phyloP scores from a whole-genome alignment of 2,329 filamentous ascomycete genomes.

The Ascochyta fabae region DNA sequence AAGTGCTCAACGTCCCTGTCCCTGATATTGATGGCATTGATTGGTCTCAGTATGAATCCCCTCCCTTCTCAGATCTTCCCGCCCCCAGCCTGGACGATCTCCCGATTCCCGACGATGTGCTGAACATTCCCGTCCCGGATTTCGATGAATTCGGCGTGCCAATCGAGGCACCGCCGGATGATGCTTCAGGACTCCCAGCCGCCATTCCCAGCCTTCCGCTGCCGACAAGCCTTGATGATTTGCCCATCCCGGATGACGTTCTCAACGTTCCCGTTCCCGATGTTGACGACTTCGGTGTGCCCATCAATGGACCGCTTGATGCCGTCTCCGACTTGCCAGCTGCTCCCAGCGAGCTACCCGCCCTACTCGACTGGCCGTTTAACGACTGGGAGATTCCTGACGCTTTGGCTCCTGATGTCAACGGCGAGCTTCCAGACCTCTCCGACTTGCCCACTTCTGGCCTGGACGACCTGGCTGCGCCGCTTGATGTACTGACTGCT shows the following conservation, averaged over 20 bases:
- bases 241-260: constrained; percentile 3
- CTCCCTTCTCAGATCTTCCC: constrained; percentile 1
- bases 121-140: constrained; percentile 8
- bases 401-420: not conserved
- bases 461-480: not conserved
- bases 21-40: constrained; percentile 12
- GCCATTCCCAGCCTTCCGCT: not conserved
- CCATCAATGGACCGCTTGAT: not conserved
- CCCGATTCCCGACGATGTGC: constrained; percentile 7
- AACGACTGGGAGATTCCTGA: not conserved
- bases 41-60: constrained; percentile 7
- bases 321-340: not conserved
- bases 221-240: no score
- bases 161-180: not conserved
- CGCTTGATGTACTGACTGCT: not conserved
- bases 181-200: not conserved
- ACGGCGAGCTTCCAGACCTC: constrained; percentile 6
- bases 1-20: constrained; percentile 5
- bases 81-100: not conserved
- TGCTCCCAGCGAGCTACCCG: not conserved
- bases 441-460: not conserved
- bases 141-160: constrained; percentile 7
- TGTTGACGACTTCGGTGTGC: constrained; percentile 1
- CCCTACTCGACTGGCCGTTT: constrained; percentile 10
- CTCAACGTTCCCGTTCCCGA: constrained; percentile 12